Evolutionary conservation across 1,284 basidiomycete species (phyloP), one percentile per base, ranked within the genome.

Genomic region (Coriolopsis trogii): DNA sequence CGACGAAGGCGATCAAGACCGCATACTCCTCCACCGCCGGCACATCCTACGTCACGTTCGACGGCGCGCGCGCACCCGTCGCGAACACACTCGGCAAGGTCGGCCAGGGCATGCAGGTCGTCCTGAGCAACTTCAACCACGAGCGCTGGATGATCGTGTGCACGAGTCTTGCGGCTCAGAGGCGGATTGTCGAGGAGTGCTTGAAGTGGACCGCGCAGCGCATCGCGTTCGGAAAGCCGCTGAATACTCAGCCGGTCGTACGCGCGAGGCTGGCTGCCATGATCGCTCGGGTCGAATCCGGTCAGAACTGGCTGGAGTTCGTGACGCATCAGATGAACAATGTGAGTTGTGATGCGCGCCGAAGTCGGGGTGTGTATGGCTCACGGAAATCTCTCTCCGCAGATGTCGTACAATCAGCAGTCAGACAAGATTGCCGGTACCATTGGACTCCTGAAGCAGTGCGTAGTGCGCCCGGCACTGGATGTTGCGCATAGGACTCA

Each of bases 291-390:
- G 83, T 92, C 39, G 95, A 98, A 72, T 84, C 89, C 0, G 84
- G 83, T 49, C 95, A 97, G 68, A 85, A 85, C 47, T 98, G 93
- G 93, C 79, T 95, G 28, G 95, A 98, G 74, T 80, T 75, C 43
- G 77, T 96, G 46, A 96, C 95, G 1, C 84, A 88, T 67, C 93
- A 97, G 69, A 97, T 96, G 94, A 91, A 89, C 71, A 87, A 95
- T 67, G 91, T 94, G 65, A 34, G 77, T 64, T n/a, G n/a, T n/a
- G n/a, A n/a, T n/a, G n/a, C n/a, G n/a, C n/a, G n/a, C n/a, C n/a
- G n/a, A n/a, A n/a, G n/a, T n/a, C n/a, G n/a, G n/a, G n/a, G n/a
- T n/a, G n/a, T n/a, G n/a, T n/a, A n/a, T n/a, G n/a, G n/a, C n/a
- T n/a, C n/a, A n/a, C n/a, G n/a, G n/a, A n/a, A n/a, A n/a, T n/a